A percentile compares a stretch with the other conserved stretches of the same genome.
Conservation (phyloP, 176 grass and related monocot genomes). For the Triticum timopheevii region DNA sequence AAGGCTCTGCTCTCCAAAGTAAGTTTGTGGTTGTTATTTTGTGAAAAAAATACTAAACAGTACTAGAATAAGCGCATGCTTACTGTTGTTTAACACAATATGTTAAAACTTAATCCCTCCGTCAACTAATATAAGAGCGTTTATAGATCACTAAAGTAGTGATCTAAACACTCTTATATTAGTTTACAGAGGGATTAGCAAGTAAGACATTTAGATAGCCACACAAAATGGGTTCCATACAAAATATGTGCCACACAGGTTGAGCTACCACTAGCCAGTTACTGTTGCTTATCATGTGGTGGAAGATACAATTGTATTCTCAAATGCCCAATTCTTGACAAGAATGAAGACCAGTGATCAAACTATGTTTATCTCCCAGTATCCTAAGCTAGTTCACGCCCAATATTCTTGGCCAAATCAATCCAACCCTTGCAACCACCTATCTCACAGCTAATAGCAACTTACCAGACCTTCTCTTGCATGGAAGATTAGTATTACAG, state of each 20-base stretch:
- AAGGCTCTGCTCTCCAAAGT: conserved; percentile 50
- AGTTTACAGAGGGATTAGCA: not conserved
- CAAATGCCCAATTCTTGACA: not conserved
- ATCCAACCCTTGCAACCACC: not conserved
- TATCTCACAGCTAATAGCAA: not conserved
- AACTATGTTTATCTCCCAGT: not conserved
- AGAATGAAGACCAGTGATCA: not conserved
- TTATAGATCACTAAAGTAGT: no score
- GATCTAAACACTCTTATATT: no score
- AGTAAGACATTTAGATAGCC: not conserved
- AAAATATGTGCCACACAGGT: not conserved
- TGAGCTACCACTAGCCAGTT: not conserved
- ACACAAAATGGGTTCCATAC: not conserved
- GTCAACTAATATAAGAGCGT: no score
- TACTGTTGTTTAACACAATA: not conserved
- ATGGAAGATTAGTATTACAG: not conserved
- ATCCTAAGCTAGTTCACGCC: not conserved
- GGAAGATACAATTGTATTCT: not conserved
- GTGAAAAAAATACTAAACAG: not conserved
- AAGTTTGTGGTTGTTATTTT: conserved; percentile 34
- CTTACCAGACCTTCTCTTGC: not conserved
- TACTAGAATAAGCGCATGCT: not conserved
- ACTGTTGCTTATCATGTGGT: conserved; percentile 1
- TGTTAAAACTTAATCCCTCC: no score
- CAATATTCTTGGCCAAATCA: not conserved